Conservation (phyloP, 352 stramenopile species). For the Phytophthora podocarpi region DNA sequence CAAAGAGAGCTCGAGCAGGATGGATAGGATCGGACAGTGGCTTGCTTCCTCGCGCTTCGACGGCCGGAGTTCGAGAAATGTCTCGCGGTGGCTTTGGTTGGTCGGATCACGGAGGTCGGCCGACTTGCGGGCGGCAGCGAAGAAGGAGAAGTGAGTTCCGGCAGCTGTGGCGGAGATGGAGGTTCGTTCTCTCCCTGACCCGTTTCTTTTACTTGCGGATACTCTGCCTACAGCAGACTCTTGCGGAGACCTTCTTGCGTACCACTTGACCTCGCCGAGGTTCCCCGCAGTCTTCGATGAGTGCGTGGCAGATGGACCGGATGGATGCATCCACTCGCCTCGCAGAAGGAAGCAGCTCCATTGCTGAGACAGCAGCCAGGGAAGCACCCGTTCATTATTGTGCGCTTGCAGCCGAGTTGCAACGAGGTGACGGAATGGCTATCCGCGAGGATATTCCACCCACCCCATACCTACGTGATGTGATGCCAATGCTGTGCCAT, state of each 20-base stretch:
- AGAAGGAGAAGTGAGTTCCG: neutral
- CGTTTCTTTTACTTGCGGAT: too few relatives aligned
- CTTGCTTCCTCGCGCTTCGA: conserved; percentile 16
- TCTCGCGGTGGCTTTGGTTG: neutral
- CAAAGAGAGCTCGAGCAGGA: conserved; percentile 12
- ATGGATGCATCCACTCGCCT: neutral
- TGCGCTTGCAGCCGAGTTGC: too few relatives aligned
- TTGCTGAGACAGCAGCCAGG: neutral
- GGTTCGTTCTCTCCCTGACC: neutral
- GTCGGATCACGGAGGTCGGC: neutral
- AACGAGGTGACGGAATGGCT: neutral
- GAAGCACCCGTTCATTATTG: neutral
- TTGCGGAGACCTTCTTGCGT: conserved; percentile 17
- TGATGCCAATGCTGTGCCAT: neutral
- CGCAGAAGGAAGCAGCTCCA: neutral
- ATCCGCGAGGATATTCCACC: conserved; percentile 6
- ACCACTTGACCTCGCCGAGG: conserved; percentile 18
- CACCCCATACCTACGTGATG: neutral
- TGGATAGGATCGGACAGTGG: conserved; percentile 12
- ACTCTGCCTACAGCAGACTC: too few relatives aligned
- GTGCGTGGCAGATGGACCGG: neutral
- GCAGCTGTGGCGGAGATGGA: too few relatives aligned
- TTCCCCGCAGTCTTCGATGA: conserved; percentile 7
- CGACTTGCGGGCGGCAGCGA: neutral
- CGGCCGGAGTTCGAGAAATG: neutral